Percentiles rank a stretch among this genome's conserved stretches.
Conservation (phyloP, 1,284 basidiomycete genomes). For the Peniophora sp. region DNA sequence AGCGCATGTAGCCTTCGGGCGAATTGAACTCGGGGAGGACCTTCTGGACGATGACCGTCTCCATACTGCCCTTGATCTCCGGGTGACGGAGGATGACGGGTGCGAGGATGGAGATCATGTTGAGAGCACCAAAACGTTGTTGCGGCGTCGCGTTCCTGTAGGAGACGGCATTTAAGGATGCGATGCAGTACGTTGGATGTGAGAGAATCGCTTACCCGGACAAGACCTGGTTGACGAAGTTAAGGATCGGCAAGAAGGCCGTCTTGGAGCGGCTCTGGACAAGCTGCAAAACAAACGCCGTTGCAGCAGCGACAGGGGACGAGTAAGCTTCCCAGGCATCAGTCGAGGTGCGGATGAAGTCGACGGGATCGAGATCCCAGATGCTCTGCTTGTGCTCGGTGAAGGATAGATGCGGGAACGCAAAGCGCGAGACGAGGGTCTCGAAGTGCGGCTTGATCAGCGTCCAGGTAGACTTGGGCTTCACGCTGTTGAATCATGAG, state of each 20-base stretch:
- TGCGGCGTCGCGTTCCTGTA: slow-evolving; percentile 43
- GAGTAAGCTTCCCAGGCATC: slow-evolving; percentile 77
- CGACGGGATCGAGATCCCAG: slow-evolving; percentile 74
- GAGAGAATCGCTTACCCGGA: slow-evolving; percentile 29
- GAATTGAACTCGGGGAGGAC: slow-evolving; percentile 66
- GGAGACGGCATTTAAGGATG: slow-evolving; percentile 1
- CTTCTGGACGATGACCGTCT: slow-evolving; percentile 65
- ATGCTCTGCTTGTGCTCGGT: slow-evolving; percentile 55
- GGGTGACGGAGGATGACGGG: slow-evolving; percentile 77
- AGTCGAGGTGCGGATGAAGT: slow-evolving; percentile 64
- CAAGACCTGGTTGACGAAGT: slow-evolving; percentile 67
- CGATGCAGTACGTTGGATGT: neutral
- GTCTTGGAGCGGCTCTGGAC: slow-evolving; percentile 71
- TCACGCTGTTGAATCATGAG: slow-evolving; percentile 47
- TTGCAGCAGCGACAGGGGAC: slow-evolving; percentile 70
- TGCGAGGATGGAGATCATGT: slow-evolving; percentile 69
- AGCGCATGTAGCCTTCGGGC: slow-evolving; percentile 62
- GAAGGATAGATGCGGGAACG: slow-evolving; percentile 83
- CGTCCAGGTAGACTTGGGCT: slow-evolving; percentile 82
- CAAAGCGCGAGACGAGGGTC: slow-evolving; percentile 65
- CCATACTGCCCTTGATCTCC: slow-evolving; percentile 68
- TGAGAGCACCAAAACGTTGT: slow-evolving; percentile 76
- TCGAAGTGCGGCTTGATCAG: slow-evolving; percentile 78
- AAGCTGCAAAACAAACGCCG: slow-evolving; percentile 70
- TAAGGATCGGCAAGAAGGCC: slow-evolving; percentile 71